Percentiles rank a stretch among this genome's conserved stretches.
Conservation (phyloP, 169 alveolate genomes). For the Plasmodium coatneyi region DNA sequence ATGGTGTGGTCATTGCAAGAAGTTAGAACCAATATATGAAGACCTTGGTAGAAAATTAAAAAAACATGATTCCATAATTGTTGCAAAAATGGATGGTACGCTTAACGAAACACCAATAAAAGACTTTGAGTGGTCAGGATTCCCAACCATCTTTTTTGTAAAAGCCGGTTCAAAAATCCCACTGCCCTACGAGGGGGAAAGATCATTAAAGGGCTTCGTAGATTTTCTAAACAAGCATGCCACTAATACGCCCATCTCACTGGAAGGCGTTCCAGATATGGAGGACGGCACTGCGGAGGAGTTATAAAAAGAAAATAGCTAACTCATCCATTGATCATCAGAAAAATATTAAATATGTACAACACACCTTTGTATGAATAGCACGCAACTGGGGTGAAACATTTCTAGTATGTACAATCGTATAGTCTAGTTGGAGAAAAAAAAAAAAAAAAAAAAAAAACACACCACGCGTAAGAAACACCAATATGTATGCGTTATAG, state of each 20-base stretch:
- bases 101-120: conserved; percentile 84
- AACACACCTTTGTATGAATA: not conserved
- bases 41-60: conserved; percentile 79
- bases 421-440: not conserved
- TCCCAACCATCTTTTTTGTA: conserved; percentile 83
- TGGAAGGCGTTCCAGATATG: conserved; percentile 33
- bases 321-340: not conserved
- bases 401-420: not conserved
- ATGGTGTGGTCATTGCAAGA: conserved; percentile 86
- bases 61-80: conserved; percentile 78
- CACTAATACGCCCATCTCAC: conserved; percentile 60
- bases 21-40: conserved; percentile 81
- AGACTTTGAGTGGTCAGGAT: conserved; percentile 84
- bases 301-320: conserved; percentile 6
- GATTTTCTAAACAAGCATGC: conserved; percentile 80
- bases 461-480: not conserved
- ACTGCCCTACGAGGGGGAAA: conserved; percentile 81
- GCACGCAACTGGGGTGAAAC: not conserved
- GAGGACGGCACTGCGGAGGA: conserved; percentile 39
- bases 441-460: no score
- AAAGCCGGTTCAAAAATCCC: conserved; percentile 82
- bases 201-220: conserved; percentile 81
- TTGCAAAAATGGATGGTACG: conserved; percentile 84
- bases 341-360: not conserved
- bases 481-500: not conserved